Percentiles rank a stretch among this genome's conserved stretches.
phyloP scores from a whole-genome alignment of 2,329 filamentous ascomycete species.

The Sclerotiophoma versabilis region DNA sequence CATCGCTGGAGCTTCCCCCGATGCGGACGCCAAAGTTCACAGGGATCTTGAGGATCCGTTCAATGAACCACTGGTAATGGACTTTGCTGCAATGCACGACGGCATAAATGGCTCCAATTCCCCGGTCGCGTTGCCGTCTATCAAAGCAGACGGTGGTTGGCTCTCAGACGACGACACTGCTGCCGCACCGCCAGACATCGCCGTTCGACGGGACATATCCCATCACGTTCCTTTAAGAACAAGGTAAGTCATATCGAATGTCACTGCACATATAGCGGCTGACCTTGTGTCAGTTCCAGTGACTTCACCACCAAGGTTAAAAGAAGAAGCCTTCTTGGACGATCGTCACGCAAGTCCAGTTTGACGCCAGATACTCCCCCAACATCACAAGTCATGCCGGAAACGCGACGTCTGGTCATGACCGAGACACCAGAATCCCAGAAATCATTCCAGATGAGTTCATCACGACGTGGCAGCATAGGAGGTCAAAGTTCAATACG shows the following conservation, averaged over 20 bases:
- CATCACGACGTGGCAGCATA: conserved; percentile 22
- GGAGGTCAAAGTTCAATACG: conserved; percentile 17
- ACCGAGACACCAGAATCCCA: conserved; percentile 26
- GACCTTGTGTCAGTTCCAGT: conserved; percentile 29
- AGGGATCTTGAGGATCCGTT: conserved; percentile 28
- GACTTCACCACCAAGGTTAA: conserved; percentile 31
- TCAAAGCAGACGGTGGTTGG: conserved; percentile 25
- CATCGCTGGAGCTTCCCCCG: conserved; percentile 26
- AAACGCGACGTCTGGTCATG: conserved; percentile 18
- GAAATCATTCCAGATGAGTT: conserved; percentile 18
- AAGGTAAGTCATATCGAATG: conserved; percentile 33
- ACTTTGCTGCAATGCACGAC: conserved; percentile 38
- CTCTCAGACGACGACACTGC: conserved; percentile 41
- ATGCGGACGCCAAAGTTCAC: conserved; percentile 23
- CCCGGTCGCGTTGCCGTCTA: conserved; percentile 26
- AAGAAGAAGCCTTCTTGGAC: conserved; percentile 21
- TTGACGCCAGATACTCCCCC: conserved; percentile 16
- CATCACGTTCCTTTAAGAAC: conserved; percentile 46
- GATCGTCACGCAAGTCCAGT: conserved; percentile 13
- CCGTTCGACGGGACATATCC: conserved; percentile 39
- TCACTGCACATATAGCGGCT: conserved; percentile 11
- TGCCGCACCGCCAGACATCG: conserved; percentile 45
- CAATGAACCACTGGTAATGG: conserved; percentile 42
- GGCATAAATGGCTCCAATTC: conserved; percentile 29
- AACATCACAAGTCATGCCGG: conserved; percentile 15